Percentiles rank a stretch among this genome's conserved stretches.
These are phyloP conservation scores for Aspergillus latus DNA, from an alignment of 2,329 filamentous ascomycete species.

Conservation along the genomic window DNA sequence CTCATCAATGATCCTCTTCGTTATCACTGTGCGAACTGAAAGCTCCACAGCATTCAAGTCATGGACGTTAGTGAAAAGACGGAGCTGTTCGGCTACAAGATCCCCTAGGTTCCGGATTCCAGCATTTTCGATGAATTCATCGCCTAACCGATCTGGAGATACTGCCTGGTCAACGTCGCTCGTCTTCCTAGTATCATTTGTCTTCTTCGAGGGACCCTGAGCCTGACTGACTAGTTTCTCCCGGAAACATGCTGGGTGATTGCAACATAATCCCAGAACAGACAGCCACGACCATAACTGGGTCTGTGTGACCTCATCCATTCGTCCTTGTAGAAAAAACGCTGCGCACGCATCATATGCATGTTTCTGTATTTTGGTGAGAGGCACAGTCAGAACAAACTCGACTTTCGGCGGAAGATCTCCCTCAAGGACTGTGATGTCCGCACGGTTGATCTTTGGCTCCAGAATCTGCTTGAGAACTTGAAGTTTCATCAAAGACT, in stretches of 20 bases:
- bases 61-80: constrained; percentile 31
- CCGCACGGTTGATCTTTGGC: constrained; percentile 75
- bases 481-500: constrained; percentile 64
- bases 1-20: constrained; percentile 69
- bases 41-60: constrained; percentile 48
- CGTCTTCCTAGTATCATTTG: constrained; percentile 17
- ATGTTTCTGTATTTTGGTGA: constrained; percentile 63
- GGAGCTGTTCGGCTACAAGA: constrained; percentile 35
- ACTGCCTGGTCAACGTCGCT: constrained; percentile 19
- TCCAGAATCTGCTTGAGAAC: constrained; percentile 70
- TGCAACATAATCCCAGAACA: constrained; percentile 57
- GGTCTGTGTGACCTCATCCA: constrained; percentile 38
- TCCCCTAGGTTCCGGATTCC: constrained; percentile 34
- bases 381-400: constrained; percentile 73
- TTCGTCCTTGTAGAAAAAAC: constrained; percentile 34
- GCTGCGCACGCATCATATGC: constrained; percentile 61
- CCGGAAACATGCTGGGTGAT: constrained; percentile 57
- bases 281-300: constrained; percentile 57
- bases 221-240: constrained; percentile 45
- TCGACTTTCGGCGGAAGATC: constrained; percentile 75
- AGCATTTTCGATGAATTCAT: constrained; percentile 38
- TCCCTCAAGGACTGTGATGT: constrained; percentile 65
- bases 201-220: constrained; percentile 19
- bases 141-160: constrained; percentile 13
- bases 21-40: constrained; percentile 68